Evolutionary conservation across 1,139 yeast genomes (phyloP).

Genomic region (Lodderomyces parapsilosis): DNA sequence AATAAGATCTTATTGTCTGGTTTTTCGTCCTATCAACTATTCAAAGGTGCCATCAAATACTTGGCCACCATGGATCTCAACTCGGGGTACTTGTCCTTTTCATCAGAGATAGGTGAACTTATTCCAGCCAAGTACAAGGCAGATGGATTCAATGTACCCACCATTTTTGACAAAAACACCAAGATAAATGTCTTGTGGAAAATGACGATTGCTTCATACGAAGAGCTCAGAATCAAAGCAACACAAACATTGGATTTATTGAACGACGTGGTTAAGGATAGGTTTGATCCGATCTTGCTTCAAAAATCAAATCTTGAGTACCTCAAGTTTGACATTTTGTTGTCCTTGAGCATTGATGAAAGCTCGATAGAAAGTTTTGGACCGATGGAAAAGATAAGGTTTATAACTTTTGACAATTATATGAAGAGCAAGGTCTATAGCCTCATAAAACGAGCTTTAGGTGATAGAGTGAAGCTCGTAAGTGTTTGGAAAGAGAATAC

Average conservation of each 20-base stretch:
- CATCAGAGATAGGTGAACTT: conserved; percentile 53
- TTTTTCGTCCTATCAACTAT: conserved; percentile 87
- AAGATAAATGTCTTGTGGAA: conserved; percentile 81
- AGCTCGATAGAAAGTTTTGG: conserved; percentile 50
- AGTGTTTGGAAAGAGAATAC: conserved; percentile 34
- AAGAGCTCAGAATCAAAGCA: conserved; percentile 63
- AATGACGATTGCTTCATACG: conserved; percentile 70
- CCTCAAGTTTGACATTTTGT: conserved; percentile 64
- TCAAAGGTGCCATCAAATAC: conserved; percentile 82
- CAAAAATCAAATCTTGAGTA: conserved; percentile 55
- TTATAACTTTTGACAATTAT: conserved; percentile 67
- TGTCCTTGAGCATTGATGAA: conserved; percentile 48
- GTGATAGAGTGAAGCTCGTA: conserved; percentile 55
- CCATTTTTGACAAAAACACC: conserved; percentile 71
- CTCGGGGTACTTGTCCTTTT: conserved; percentile 65
- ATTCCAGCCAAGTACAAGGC: conserved; percentile 50
- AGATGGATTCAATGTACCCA: conserved; percentile 67
- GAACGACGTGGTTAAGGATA: conserved; percentile 77
- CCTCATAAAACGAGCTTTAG: conserved; percentile 63
- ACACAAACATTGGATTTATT: conserved; percentile 63
- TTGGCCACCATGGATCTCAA: conserved; percentile 74
- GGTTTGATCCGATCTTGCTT: conserved; percentile 83
- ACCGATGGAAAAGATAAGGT: conserved; percentile 72
- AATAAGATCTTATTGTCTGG: conserved; percentile 79
- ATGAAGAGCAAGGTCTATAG: conserved; percentile 59